phyloP scores from a whole-genome alignment of 2,329 filamentous ascomycete genomes.

The Gaeumannomyces tritici region DNA sequence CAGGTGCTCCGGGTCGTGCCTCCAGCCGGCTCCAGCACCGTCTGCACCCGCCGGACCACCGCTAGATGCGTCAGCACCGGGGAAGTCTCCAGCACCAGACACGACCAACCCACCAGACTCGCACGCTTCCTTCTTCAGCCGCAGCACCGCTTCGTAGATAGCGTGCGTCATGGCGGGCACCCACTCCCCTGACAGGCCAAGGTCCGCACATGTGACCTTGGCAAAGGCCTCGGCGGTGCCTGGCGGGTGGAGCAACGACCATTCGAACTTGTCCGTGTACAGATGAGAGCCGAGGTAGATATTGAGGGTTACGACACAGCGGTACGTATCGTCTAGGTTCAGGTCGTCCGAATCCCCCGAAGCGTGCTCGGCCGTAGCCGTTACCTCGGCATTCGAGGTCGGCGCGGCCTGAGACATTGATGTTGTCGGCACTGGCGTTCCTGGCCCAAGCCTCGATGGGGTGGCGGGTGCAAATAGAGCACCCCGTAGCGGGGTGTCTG shows the following conservation, averaged over 20 bases:
- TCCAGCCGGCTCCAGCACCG: conserved; percentile 76
- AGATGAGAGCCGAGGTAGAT: conserved; percentile 86
- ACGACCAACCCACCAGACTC: conserved; percentile 82
- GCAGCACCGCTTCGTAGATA: conserved; percentile 89
- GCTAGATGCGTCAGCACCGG: background rate
- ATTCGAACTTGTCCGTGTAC: conserved; percentile 96
- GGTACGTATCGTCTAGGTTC: conserved; percentile 89
- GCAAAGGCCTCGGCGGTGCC: conserved; percentile 90
- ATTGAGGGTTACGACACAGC: conserved; percentile 83
- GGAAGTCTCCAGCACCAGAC: conserved; percentile 30
- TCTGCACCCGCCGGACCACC: conserved; percentile 53
- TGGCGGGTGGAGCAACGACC: conserved; percentile 86
- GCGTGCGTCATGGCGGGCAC: conserved; percentile 88
- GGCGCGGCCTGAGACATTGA: background rate
- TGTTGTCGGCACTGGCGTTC: conserved; percentile 5
- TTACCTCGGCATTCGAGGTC: conserved; percentile 37
- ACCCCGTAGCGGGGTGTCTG: conserved; percentile 47
- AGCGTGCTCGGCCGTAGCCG: conserved; percentile 59
- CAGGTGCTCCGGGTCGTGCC: conserved; percentile 86
- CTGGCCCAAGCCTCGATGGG: conserved; percentile 1
- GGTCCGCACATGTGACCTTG: conserved; percentile 82
- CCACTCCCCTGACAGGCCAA: conserved; percentile 88
- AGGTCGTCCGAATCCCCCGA: conserved; percentile 59
- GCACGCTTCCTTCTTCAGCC: conserved; percentile 91
- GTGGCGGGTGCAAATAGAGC: conserved; percentile 13